phyloP scores from a whole-genome alignment of 306 rosid species.

The Canavalia ensiformis region DNA sequence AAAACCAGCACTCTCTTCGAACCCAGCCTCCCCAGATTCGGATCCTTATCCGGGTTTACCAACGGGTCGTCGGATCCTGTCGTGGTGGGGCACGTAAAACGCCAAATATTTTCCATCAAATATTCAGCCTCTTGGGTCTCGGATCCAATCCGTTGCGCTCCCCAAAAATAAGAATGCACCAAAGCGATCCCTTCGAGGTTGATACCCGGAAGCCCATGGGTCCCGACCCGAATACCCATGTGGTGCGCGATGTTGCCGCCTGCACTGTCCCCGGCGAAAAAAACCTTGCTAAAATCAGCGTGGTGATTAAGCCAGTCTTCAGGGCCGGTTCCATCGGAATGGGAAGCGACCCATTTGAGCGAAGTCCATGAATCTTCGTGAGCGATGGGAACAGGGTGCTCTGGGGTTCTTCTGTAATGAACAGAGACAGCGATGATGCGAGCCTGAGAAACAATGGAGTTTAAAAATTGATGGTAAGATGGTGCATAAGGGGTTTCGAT shows the following conservation, averaged over 20 bases:
- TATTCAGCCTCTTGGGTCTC: slow-evolving; percentile 40
- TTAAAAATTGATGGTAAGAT: slow-evolving; percentile 54
- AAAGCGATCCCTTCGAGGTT: slow-evolving; percentile 54
- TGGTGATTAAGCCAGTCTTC: slow-evolving; percentile 62
- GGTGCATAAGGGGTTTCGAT: slow-evolving; percentile 64
- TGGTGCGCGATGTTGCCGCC: slow-evolving; percentile 70
- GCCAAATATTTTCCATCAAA: slow-evolving; percentile 53
- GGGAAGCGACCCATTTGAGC: slow-evolving; percentile 66
- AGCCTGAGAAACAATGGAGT: slow-evolving; percentile 52
- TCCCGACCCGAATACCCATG: slow-evolving; percentile 56
- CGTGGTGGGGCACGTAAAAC: slow-evolving; percentile 49
- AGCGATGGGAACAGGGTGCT: slow-evolving; percentile 61
- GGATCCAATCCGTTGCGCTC: slow-evolving; percentile 51
- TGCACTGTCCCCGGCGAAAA: slow-evolving; percentile 69
- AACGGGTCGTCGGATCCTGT: slow-evolving; percentile 66
- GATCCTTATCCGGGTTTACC: slow-evolving; percentile 63
- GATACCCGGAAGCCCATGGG: slow-evolving; percentile 50
- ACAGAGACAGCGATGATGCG: slow-evolving; percentile 64
- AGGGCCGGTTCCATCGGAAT: slow-evolving; percentile 51
- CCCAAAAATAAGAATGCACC: slow-evolving; percentile 69
- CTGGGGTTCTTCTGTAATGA: slow-evolving; percentile 69
- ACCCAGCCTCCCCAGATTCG: slow-evolving; percentile 55
- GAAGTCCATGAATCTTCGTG: slow-evolving; percentile 68
- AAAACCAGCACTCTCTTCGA: slow-evolving; percentile 60
- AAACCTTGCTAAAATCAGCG: slow-evolving; percentile 53